Evolutionary conservation across 2,329 filamentous ascomycete genomes (phyloP), one percentile per base, ranked within the genome.

Genomic region (Karstenula rhodostoma): DNA sequence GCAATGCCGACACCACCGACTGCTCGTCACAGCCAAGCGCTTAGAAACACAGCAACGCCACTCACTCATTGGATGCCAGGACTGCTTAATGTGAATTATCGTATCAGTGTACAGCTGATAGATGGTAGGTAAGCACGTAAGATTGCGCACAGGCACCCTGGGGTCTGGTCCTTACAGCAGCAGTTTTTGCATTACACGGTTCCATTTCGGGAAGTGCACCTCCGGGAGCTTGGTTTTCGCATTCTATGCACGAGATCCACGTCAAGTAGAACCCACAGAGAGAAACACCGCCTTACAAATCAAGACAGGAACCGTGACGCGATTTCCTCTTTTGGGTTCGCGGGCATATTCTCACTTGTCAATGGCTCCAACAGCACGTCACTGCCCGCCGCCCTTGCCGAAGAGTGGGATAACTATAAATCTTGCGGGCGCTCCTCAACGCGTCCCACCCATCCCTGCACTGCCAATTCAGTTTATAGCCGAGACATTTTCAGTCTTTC

Each of bases 341-440:
- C 55, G 64, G 66, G 67, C 63, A 60, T 29, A 35, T 56, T 42
- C 19, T 48, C 37, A 35, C 13, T 27, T 48, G 35, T 17, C 35
- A 42, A 54, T 44, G 44, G 49, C 15, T 57, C n/a, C 52, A 33
- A 12, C 23, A 35, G 32, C 2, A 69, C 67, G 70, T 72, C 69
- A 71, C 63, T 55, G 23, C 46, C 52, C 56, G 57, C 61, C 55
- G 35, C 13, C 47, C 50, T 63, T 61, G 56, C 50, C 59, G 62
- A 67, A 69, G 60, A 65, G 62, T 64, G 66, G 58, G 62, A 68
- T 57, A 29, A 27, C n/a, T 72, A 74, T 72, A 74, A 73, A 73
- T 56, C 8, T 9, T 35, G 19, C 33, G 53, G 35, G 59, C 40
- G 43, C 40, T 51, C 59, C 25, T 13, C 27, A 19, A 13, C 9